These are phyloP conservation scores for Microbotryomycetes sp. DNA, from an alignment of 1,284 basidiomycete species.

Conservation along the genomic window DNA sequence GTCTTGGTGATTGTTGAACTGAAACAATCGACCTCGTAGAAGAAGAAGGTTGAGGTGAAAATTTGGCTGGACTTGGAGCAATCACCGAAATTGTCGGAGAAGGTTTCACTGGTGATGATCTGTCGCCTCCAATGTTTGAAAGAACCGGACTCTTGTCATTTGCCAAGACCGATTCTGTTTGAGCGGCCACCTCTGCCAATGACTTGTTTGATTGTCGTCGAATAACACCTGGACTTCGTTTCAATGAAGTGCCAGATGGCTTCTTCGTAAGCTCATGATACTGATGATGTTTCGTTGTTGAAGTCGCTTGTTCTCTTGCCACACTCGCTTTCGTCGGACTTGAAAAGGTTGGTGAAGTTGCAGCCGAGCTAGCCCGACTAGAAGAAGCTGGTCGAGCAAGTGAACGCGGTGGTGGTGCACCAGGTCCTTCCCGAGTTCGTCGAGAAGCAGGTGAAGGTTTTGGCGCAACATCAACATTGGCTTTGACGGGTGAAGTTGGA, in stretches of 20 bases:
- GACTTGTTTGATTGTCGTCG: constrained; percentile 9
- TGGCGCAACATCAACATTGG: not conserved
- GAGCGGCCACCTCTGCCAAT: not conserved
- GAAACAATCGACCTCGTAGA: not conserved
- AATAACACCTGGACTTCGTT: constrained; percentile 14
- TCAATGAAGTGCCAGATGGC: constrained; percentile 21
- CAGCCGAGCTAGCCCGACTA: not conserved
- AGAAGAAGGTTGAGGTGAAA: constrained; percentile 1
- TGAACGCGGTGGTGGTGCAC: not conserved
- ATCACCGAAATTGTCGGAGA: constrained; percentile 13
- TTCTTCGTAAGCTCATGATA: constrained; percentile 17
- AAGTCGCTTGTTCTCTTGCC: not conserved
- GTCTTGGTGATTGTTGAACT: constrained; percentile 2
- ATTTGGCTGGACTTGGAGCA: not conserved
- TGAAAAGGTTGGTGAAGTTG: not conserved
- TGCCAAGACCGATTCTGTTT: not conserved
- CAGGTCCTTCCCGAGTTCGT: not conserved
- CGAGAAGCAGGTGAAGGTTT: not conserved
- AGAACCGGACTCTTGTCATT: not conserved
- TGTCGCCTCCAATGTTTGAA: not conserved
- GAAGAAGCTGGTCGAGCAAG: not conserved
- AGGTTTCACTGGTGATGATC: not conserved
- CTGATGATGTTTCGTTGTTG: not conserved
- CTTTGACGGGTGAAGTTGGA: constrained; percentile 23
- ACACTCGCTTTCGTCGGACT: not conserved